Evolutionary conservation across 1,139 yeast species (phyloP).

Genomic region (Protomyces inouyei): DNA sequence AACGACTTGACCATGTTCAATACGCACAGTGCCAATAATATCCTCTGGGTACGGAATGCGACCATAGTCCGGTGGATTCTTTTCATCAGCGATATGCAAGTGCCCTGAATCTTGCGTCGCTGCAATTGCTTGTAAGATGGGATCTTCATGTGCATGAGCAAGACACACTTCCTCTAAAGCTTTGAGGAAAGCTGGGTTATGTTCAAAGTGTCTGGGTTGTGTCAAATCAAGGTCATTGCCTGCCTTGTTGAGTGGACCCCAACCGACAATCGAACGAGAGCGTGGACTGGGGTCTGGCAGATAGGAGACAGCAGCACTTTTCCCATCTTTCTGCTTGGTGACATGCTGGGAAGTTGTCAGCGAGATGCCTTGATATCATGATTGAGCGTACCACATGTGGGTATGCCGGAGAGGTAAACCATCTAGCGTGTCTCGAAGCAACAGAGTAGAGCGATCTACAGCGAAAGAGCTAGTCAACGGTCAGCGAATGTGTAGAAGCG

Average conservation of each 20-base stretch:
- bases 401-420: neutral
- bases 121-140: slow-evolving; percentile 59
- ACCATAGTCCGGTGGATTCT: slow-evolving; percentile 62
- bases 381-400: neutral
- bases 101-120: slow-evolving; percentile 52
- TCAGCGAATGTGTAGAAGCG: no score
- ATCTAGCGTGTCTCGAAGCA: neutral
- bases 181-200: slow-evolving; percentile 9
- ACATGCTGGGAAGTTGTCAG: neutral
- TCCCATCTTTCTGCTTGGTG: slow-evolving; percentile 5
- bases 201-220: slow-evolving; percentile 1
- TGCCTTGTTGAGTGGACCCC: slow-evolving; percentile 2
- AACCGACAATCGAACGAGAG: slow-evolving; percentile 15
- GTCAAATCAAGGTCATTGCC: slow-evolving; percentile 13
- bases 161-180: slow-evolving; percentile 39
- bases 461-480: no score
- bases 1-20: slow-evolving; percentile 42
- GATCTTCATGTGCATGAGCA: slow-evolving; percentile 47
- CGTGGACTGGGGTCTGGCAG: slow-evolving; percentile 1
- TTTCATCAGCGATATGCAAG: slow-evolving; percentile 69
- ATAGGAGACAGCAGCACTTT: slow-evolving; percentile 8
- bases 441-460: no score
- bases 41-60: slow-evolving; percentile 70
- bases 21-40: slow-evolving; percentile 64
- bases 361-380: neutral